Evolutionary conservation across 2,329 filamentous ascomycete genomes (phyloP).

Genomic region (Colletotrichum noveboracense): DNA sequence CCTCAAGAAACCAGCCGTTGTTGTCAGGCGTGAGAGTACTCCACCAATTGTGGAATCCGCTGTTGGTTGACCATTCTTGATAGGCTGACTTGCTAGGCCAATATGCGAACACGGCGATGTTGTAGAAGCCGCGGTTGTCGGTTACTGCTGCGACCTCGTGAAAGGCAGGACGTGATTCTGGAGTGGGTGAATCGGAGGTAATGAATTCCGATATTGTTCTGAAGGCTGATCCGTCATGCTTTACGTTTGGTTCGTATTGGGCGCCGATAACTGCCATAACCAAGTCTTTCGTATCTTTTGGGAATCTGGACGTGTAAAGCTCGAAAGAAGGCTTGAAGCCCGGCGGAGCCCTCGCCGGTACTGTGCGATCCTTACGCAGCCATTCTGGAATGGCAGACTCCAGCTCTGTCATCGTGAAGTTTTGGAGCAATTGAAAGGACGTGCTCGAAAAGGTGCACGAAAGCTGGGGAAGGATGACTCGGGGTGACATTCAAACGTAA

Average conservation of each 20-base stretch:
- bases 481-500: not conserved
- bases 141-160: not conserved
- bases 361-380: not conserved
- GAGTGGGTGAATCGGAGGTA: rapidly evolving
- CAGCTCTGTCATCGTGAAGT: not conserved
- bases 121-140: not conserved
- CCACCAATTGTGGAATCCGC: not conserved
- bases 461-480: not conserved
- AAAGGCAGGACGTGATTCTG: not conserved
- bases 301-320: not conserved
- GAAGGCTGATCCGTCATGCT: rapidly evolving
- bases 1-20: not conserved
- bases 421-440: rapidly evolving
- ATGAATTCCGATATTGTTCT: not conserved
- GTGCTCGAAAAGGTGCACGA: not conserved
- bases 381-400: not conserved
- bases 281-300: not conserved
- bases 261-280: not conserved
- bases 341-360: not conserved
- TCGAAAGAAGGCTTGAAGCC: not conserved
- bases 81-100: not conserved
- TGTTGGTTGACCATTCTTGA: not conserved
- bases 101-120: rapidly evolving
- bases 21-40: rapidly evolving
- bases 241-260: rapidly evolving